Percentiles rank a stretch among this genome's conserved stretches.
Evolutionary conservation across 2,329 filamentous ascomycete genomes (phyloP).

Genomic region (Fusarium marasasianum): DNA sequence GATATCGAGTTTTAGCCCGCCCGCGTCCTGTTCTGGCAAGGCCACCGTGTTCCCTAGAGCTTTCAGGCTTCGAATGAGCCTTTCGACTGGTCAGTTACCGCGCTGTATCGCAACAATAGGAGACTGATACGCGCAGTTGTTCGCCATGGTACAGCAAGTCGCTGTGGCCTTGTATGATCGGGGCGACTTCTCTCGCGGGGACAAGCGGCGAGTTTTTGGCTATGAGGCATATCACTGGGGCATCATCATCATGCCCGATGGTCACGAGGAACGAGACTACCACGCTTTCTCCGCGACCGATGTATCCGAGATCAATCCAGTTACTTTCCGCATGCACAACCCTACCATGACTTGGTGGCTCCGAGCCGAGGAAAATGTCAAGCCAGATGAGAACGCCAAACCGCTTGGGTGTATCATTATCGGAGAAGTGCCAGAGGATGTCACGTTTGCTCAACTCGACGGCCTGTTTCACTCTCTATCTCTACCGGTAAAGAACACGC

Average conservation of each 20-base stretch:
- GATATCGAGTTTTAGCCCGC: not conserved
- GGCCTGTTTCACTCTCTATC: slow-evolving; percentile 38
- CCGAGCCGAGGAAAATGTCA: slow-evolving; percentile 20
- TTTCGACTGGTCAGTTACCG: not conserved
- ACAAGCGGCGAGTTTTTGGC: slow-evolving; percentile 35
- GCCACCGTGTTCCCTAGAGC: not conserved
- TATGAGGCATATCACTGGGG: slow-evolving; percentile 48
- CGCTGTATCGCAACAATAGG: not conserved
- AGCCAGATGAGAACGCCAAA: slow-evolving; percentile 34
- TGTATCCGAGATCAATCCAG: slow-evolving; percentile 42
- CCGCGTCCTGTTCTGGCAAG: not conserved
- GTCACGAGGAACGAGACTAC: slow-evolving; percentile 6
- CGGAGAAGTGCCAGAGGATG: slow-evolving; percentile 32
- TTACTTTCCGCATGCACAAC: slow-evolving; percentile 46
- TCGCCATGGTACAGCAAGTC: slow-evolving; percentile 26
- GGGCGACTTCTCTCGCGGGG: slow-evolving; percentile 41
- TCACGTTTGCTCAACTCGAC: slow-evolving; percentile 32
- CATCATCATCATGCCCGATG: slow-evolving; percentile 40
- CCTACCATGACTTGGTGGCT: slow-evolving; percentile 48
- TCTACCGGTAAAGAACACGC: slow-evolving; percentile 44
- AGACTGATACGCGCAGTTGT: not conserved
- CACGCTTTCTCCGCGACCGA: slow-evolving; percentile 46
- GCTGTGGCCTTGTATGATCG: slow-evolving; percentile 44
- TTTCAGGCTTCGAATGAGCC: not conserved
- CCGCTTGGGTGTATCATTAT: slow-evolving; percentile 44